Evolutionary conservation across 2,329 filamentous ascomycete genomes (phyloP).

Genomic region (Thielaviopsis populi): DNA sequence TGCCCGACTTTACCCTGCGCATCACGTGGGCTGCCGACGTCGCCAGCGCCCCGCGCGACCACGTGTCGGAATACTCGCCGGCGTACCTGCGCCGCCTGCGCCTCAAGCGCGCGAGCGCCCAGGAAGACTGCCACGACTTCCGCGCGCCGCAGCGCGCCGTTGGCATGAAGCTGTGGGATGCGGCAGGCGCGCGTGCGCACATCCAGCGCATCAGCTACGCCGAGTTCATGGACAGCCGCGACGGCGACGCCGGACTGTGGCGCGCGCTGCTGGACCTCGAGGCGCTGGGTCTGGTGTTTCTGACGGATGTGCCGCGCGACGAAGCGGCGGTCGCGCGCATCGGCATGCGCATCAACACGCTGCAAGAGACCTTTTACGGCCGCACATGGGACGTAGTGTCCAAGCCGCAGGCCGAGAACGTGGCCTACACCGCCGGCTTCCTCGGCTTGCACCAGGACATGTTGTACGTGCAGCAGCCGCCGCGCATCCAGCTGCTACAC

Average conservation of each 20-base stretch:
- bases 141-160: constrained; percentile 19
- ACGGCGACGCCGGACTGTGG: constrained; percentile 34
- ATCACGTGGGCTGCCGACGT: constrained; percentile 45
- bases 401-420: constrained; percentile 72
- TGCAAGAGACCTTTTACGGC: constrained; percentile 85
- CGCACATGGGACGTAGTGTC: constrained; percentile 78
- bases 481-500: constrained; percentile 75
- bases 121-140: constrained; percentile 12
- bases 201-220: constrained; percentile 49
- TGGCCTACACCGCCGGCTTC: constrained; percentile 71
- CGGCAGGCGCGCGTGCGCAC: constrained; percentile 24
- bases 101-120: not conserved
- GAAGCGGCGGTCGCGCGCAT: constrained; percentile 52
- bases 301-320: constrained; percentile 56
- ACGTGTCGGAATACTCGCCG: constrained; percentile 26
- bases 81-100: constrained; percentile 20
- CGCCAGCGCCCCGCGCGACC: constrained; percentile 20
- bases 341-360: constrained; percentile 55
- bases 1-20: constrained; percentile 32
- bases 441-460: constrained; percentile 90
- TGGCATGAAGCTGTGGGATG: constrained; percentile 30
- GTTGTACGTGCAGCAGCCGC: constrained; percentile 67
- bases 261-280: constrained; percentile 47
- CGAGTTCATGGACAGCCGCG: constrained; percentile 49
- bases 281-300: constrained; percentile 57